These are phyloP conservation scores for Saccharomycopsis babjevae DNA, from an alignment of 805 yeast species.

Conservation along the genomic window DNA sequence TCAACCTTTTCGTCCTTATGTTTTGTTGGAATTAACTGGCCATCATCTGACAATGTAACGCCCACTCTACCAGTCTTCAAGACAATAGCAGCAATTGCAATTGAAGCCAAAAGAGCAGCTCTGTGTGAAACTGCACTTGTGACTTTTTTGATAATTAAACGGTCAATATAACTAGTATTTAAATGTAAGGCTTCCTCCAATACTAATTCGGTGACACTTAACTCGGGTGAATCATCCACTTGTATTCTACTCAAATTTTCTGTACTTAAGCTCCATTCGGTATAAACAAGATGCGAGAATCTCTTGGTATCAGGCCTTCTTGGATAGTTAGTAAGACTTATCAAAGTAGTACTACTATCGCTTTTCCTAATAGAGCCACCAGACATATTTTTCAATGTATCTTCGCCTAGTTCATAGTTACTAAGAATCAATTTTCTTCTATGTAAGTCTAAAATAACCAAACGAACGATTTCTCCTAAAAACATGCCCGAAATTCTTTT, in stretches of 20 bases:
- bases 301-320: slow-evolving; percentile 18
- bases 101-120: slow-evolving; percentile 83
- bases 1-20: slow-evolving; percentile 64
- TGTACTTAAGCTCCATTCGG: slow-evolving; percentile 70
- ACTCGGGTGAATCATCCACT: slow-evolving; percentile 68
- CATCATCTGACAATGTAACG: slow-evolving; percentile 20
- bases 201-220: slow-evolving; percentile 60
- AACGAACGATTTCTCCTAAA: slow-evolving; percentile 80
- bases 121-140: slow-evolving; percentile 76
- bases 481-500: slow-evolving; percentile 90
- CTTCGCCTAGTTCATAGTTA: slow-evolving; percentile 35
- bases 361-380: slow-evolving; percentile 3
- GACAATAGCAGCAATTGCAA: slow-evolving; percentile 78
- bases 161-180: slow-evolving; percentile 62
- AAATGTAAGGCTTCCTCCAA: slow-evolving; percentile 57
- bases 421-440: slow-evolving; percentile 46
- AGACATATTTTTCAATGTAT: slow-evolving; percentile 6
- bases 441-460: slow-evolving; percentile 59
- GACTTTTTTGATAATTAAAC: slow-evolving; percentile 58
- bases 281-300: slow-evolving; percentile 54
- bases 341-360: slow-evolving; percentile 9
- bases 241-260: slow-evolving; percentile 82
- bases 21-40: slow-evolving; percentile 28
- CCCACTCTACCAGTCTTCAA: slow-evolving; percentile 54
- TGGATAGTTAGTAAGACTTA: slow-evolving; percentile 24